Percentiles rank a stretch among this genome's conserved stretches.
These are phyloP conservation scores for Cyphellophora attinorum DNA, from an alignment of 2,329 filamentous ascomycete species.

Conservation along the genomic window DNA sequence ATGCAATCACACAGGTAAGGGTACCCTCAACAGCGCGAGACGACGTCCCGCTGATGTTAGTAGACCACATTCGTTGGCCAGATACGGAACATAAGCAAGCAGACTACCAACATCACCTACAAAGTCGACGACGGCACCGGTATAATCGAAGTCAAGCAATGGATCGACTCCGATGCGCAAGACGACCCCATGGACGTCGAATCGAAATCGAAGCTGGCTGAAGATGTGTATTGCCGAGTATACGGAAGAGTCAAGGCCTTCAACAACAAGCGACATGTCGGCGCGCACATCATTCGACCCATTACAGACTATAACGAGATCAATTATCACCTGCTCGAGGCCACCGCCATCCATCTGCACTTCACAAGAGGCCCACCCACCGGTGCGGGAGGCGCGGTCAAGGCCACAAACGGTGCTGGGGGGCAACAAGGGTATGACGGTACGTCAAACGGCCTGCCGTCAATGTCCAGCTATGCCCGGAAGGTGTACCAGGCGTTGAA, in stretches of 20 bases:
- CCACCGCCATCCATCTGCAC: constrained; percentile 77
- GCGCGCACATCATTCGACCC: constrained; percentile 69
- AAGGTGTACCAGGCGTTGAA: constrained; percentile 64
- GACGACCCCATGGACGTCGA: constrained; percentile 36
- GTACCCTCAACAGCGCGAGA: background rate
- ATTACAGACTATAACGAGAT: constrained; percentile 85
- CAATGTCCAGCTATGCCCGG: constrained; percentile 49
- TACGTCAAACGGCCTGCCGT: constrained; percentile 28
- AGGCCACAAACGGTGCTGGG: constrained; percentile 26
- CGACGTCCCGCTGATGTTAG: background rate
- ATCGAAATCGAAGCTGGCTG: constrained; percentile 45
- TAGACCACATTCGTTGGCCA: constrained; percentile 83
- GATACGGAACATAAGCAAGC: constrained; percentile 75
- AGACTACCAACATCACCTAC: constrained; percentile 86
- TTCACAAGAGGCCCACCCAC: constrained; percentile 60
- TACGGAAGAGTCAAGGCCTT: constrained; percentile 79
- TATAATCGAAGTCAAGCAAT: constrained; percentile 81
- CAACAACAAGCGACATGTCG: constrained; percentile 72
- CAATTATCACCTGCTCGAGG: constrained; percentile 83
- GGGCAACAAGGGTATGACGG: constrained; percentile 21
- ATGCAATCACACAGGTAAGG: constrained; percentile 52
- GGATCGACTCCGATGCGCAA: constrained; percentile 56
- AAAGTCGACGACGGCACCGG: constrained; percentile 92
- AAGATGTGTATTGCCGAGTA: constrained; percentile 74
- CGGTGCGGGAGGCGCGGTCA: constrained; percentile 26